Conservation (phyloP, 345 rosid genomes). For the Kernera saxatilis region DNA sequence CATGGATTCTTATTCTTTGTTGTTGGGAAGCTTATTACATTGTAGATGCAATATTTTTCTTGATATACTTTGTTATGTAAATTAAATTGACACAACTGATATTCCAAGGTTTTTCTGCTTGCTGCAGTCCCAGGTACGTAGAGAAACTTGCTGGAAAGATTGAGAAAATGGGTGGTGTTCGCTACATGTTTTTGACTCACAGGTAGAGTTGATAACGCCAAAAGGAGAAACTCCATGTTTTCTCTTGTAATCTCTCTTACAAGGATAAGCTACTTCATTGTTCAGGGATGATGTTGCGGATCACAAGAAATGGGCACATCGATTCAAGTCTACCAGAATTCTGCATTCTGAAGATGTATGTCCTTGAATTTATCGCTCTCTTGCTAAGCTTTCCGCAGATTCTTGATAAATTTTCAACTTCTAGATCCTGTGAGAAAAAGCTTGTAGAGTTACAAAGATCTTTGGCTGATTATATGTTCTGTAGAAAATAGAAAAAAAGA, state of each 20-base stretch:
- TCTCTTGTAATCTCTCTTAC: constrained; percentile 2
- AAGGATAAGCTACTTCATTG: constrained; percentile 21
- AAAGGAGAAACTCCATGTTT: neutral
- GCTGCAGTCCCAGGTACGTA: constrained; percentile 50
- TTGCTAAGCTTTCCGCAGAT: neutral
- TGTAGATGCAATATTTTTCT: neutral
- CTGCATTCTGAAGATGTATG: constrained; percentile 56
- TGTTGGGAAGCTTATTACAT: neutral
- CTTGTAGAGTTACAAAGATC: neutral
- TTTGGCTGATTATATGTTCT: neutral
- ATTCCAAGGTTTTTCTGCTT: neutral
- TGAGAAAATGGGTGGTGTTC: constrained; percentile 51
- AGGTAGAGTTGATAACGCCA: constrained; percentile 27
- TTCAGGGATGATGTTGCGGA: constrained; percentile 69
- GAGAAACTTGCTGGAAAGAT: constrained; percentile 48
- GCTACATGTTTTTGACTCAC: constrained; percentile 61
- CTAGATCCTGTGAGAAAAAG: neutral
- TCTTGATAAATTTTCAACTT: neutral
- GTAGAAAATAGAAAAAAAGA: neutral
- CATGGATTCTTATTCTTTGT: neutral
- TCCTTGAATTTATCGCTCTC: neutral
- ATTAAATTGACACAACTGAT: neutral
- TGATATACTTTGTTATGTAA: neutral
- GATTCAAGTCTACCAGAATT: constrained; percentile 45
- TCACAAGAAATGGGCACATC: constrained; percentile 56